These are phyloP conservation scores for Lentinus tigrinus DNA, from an alignment of 768 basidiomycete species.

Conservation along the genomic window DNA sequence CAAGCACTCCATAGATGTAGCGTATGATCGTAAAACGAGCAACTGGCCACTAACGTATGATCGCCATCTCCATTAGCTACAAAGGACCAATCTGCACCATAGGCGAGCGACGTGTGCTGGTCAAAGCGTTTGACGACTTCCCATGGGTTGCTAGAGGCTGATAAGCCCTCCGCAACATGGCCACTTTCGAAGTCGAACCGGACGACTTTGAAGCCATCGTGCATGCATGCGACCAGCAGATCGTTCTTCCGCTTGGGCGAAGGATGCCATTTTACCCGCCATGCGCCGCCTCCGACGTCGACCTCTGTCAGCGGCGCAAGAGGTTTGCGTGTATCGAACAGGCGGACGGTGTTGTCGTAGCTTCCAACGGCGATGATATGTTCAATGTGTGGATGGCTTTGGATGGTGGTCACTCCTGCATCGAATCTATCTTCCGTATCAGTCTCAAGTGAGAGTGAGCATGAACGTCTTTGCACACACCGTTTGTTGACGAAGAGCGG, in stretches of 20 bases:
- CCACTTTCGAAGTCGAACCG: conserved; percentile 36
- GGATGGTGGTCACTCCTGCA: conserved; percentile 89
- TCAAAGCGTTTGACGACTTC: conserved; percentile 62
- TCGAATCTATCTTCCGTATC: conserved; percentile 62
- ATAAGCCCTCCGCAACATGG: background rate
- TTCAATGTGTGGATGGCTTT: conserved; percentile 77
- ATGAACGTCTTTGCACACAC: conserved; percentile 33
- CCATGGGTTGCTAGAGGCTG: conserved; percentile 18
- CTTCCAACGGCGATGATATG: conserved; percentile 90
- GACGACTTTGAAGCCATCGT: conserved; percentile 91
- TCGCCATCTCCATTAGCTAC: conserved; percentile 29
- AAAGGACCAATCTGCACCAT: conserved; percentile 90
- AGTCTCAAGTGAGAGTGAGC: background rate
- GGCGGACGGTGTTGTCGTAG: conserved; percentile 76
- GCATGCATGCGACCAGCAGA: conserved; percentile 95
- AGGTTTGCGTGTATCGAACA: conserved; percentile 82
- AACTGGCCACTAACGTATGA: conserved; percentile 70
- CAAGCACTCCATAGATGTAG: conserved; percentile 79
- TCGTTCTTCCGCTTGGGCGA: conserved; percentile 60
- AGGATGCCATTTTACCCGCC: conserved; percentile 98
- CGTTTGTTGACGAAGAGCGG: conserved; percentile 75
- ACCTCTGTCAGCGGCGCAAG: conserved; percentile 52
- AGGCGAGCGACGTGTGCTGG: conserved; percentile 79
- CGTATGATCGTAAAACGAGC: conserved; percentile 93
- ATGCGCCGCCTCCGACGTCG: conserved; percentile 87